Evolutionary conservation across 495 filamentous ascomycete genomes (phyloP).

Genomic region (Echria macrotheca): DNA sequence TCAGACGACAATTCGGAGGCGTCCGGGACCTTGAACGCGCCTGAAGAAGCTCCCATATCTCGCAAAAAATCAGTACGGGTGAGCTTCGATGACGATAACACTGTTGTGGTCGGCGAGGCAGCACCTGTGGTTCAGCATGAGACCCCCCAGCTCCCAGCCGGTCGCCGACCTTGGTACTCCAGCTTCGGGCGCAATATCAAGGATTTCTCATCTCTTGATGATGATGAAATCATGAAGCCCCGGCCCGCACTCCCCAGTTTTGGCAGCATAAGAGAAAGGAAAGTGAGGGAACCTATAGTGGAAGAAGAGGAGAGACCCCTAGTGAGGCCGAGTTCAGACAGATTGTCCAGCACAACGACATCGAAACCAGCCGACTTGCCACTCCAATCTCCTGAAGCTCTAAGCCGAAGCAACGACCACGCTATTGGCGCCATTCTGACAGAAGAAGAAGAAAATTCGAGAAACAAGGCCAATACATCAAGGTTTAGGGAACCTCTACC

Average conservation of each 20-base stretch:
- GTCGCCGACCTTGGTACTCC: slow-evolving; percentile 49
- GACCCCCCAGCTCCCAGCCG: slow-evolving; percentile 44
- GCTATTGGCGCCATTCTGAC: slow-evolving; percentile 54
- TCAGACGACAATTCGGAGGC: slow-evolving; percentile 38
- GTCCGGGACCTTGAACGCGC: slow-evolving; percentile 19
- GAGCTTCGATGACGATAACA: slow-evolving; percentile 73
- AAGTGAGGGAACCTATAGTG: slow-evolving; percentile 27
- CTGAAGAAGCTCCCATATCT: slow-evolving; percentile 50
- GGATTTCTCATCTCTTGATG: slow-evolving; percentile 38
- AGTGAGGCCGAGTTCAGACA: slow-evolving; percentile 41
- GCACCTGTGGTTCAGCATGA: slow-evolving; percentile 49
- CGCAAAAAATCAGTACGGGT: slow-evolving; percentile 71
- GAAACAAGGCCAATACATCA: slow-evolving; percentile 41
- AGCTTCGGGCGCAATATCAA: slow-evolving; percentile 48
- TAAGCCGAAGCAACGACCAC: slow-evolving; percentile 58
- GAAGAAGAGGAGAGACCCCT: slow-evolving; percentile 42
- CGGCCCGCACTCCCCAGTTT: slow-evolving; percentile 76
- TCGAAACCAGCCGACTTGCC: too few relatives aligned
- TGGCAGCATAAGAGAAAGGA: slow-evolving; percentile 64
- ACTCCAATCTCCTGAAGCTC: too few relatives aligned
- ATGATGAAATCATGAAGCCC: slow-evolving; percentile 70
- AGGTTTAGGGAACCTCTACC: slow-evolving; percentile 54
- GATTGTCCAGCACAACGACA: slow-evolving; percentile 15
- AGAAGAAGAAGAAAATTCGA: slow-evolving; percentile 41
- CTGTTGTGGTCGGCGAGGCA: slow-evolving; percentile 53